Conservation (phyloP, 2,329 filamentous ascomycete genomes). For the Cyphellophora attinorum region DNA sequence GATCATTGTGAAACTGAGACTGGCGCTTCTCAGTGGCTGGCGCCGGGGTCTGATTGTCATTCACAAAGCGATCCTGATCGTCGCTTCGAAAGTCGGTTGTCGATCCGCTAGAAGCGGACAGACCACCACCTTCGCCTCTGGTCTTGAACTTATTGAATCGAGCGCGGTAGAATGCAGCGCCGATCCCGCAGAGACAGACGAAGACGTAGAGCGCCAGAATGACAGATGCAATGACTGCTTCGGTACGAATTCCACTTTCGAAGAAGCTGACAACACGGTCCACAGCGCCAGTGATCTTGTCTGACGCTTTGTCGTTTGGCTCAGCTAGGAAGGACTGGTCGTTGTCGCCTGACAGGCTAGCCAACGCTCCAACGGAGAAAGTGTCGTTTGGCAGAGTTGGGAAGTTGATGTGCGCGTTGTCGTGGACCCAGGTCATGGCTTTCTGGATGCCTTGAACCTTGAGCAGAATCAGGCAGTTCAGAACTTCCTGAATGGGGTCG, state of each 20-base stretch:
- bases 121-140: conserved; percentile 50
- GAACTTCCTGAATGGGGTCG: conserved; percentile 65
- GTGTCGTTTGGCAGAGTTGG: conserved; percentile 69
- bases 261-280: conserved; percentile 59
- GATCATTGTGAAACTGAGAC: too few relatives aligned
- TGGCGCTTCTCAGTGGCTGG: not conserved
- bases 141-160: conserved; percentile 44
- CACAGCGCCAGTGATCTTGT: conserved; percentile 73
- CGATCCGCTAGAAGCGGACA: conserved; percentile 3
- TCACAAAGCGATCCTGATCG: conserved; percentile 23
- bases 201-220: conserved; percentile 70
- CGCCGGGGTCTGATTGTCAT: conserved; percentile 12
- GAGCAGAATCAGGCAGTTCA: conserved; percentile 78
- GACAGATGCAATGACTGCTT: conserved; percentile 68
- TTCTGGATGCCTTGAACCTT: conserved; percentile 79
- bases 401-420: conserved; percentile 74
- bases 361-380: conserved; percentile 69
- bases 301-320: conserved; percentile 61
- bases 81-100: conserved; percentile 13
- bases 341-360: conserved; percentile 37
- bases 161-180: not conserved
- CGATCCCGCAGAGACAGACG: conserved; percentile 16
- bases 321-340: conserved; percentile 66
- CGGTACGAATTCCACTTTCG: conserved; percentile 57
- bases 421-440: conserved; percentile 85